Conservation (phyloP, 768 basidiomycete species). For the Termitomyces titanicus region DNA sequence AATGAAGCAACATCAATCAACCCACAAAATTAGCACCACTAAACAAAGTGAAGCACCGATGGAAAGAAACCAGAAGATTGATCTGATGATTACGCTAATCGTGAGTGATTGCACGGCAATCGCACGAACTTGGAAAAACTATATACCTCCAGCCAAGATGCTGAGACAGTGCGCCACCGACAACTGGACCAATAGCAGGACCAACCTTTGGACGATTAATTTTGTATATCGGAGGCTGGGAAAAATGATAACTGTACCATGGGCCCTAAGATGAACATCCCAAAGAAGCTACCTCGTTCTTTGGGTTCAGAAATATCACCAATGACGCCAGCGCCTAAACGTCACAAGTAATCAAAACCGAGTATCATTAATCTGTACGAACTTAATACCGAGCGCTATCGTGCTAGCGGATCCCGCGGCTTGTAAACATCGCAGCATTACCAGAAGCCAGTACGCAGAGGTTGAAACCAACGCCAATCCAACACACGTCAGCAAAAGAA, state of each 20-base stretch:
- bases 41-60: conserved; percentile 45
- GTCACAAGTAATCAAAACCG: not conserved
- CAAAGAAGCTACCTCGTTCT: conserved; percentile 75
- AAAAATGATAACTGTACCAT: conserved; percentile 33
- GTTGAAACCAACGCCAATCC: conserved; percentile 47
- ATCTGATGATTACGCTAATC: conserved; percentile 24
- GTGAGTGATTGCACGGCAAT: not conserved
- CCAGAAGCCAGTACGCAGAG: conserved; percentile 70
- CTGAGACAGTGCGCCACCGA: conserved; percentile 56
- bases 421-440: conserved; percentile 79
- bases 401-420: conserved; percentile 78
- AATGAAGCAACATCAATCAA: conserved; percentile 26
- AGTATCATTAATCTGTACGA: not conserved
- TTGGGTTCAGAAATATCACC: conserved; percentile 71
- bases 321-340: conserved; percentile 67
- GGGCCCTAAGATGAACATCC: conserved; percentile 61
- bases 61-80: conserved; percentile 63
- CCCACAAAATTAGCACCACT: conserved; percentile 43
- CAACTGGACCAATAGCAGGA: conserved; percentile 57
- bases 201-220: conserved; percentile 40
- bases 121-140: not conserved
- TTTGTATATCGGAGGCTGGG: not conserved
- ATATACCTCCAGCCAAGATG: conserved; percentile 64
- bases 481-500: conserved; percentile 66
- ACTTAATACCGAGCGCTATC: conserved; percentile 63